These are phyloP conservation scores for Heracleum sosnowskyi DNA, from an alignment of 129 eudicot genomes.

Conservation along the genomic window DNA sequence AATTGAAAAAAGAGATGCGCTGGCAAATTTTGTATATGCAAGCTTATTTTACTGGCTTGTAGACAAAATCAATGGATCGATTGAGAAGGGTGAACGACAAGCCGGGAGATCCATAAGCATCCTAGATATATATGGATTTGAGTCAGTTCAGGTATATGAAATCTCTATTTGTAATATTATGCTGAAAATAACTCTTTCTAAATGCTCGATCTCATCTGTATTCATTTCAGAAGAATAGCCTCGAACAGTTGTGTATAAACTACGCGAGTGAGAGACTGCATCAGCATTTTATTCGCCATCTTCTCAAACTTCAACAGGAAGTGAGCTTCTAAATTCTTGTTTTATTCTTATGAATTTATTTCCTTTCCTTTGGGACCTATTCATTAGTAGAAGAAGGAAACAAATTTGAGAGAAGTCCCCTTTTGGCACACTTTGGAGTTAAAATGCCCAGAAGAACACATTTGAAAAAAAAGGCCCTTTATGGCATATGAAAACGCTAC, in stretches of 20 bases:
- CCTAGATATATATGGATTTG: slow-evolving; percentile 83
- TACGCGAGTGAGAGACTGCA: slow-evolving; percentile 93
- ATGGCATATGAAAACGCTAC: no score
- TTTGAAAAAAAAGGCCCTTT: no score
- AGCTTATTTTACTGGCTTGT: slow-evolving; percentile 84
- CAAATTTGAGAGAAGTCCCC: no score
- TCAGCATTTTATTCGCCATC: slow-evolving; percentile 83
- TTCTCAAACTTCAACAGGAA: slow-evolving; percentile 91
- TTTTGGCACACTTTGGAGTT: no score
- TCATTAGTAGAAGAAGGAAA: background rate
- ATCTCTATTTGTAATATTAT: background rate
- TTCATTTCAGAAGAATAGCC: slow-evolving; percentile 66
- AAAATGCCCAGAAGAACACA: no score
- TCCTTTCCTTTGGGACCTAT: background rate
- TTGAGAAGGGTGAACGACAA: slow-evolving; percentile 38
- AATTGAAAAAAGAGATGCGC: slow-evolving; percentile 69
- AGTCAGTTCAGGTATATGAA: slow-evolving; percentile 66
- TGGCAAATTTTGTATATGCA: slow-evolving; percentile 73
- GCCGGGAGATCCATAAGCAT: slow-evolving; percentile 69
- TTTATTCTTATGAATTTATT: background rate
- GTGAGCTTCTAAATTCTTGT: slow-evolving; percentile 23
- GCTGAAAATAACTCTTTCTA: background rate
- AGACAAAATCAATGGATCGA: slow-evolving; percentile 54
- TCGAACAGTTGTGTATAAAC: slow-evolving; percentile 87
- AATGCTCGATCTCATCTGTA: slow-evolving; percentile 11